Evolutionary conservation across 2,329 filamentous ascomycete species (phyloP).

Genomic region (Metarhizium robertsii): DNA sequence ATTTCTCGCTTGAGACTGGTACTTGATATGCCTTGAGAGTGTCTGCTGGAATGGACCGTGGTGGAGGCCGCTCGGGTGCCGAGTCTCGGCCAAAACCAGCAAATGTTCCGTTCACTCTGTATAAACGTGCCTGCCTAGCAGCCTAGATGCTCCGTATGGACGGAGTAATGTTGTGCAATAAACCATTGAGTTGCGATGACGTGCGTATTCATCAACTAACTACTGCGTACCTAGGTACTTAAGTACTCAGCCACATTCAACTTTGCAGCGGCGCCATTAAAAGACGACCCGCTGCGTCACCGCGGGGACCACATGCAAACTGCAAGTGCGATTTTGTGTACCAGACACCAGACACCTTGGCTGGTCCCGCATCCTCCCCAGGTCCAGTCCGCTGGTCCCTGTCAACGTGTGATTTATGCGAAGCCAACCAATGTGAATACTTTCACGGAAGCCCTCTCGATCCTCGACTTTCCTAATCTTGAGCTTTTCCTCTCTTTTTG

Average conservation of each 20-base stretch:
- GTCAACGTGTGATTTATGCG: neutral
- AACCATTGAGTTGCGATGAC: too few relatives aligned
- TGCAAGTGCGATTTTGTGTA: neutral
- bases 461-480: neutral
- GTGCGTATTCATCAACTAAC: too few relatives aligned
- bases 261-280: neutral
- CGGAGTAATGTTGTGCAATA: too few relatives aligned
- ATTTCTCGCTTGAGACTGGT: too few relatives aligned
- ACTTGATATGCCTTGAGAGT: too few relatives aligned
- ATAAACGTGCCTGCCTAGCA: too few relatives aligned
- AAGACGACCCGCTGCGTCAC: constrained; percentile 12
- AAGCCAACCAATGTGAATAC: neutral
- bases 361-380: neutral
- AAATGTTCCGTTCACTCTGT: too few relatives aligned
- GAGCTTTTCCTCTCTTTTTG: neutral
- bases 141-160: too few relatives aligned
- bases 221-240: neutral
- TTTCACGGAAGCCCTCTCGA: neutral
- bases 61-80: neutral
- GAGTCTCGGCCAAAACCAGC: too few relatives aligned
- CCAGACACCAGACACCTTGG: neutral
- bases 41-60: neutral
- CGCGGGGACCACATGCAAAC: constrained; percentile 12
- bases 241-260: neutral
- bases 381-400: neutral